A percentile compares a stretch with the other conserved stretches of the same genome.
phyloP scores from a whole-genome alignment of 1,284 basidiomycete species.

The Serendipita sp. region DNA sequence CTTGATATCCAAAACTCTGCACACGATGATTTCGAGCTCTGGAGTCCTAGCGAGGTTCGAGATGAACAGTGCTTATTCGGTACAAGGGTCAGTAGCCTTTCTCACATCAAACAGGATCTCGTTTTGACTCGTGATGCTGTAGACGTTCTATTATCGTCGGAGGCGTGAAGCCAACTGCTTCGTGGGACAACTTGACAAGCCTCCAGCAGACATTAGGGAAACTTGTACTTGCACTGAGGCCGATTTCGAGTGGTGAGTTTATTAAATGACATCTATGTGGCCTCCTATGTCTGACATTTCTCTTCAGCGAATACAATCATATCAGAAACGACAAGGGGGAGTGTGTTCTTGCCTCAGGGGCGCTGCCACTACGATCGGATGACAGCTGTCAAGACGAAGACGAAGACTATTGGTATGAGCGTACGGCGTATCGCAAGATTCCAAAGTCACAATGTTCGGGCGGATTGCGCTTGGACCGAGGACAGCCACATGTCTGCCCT shows the following conservation, averaged over 20 bases:
- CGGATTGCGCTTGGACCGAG: conserved; percentile 59
- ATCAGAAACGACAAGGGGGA: conserved; percentile 49
- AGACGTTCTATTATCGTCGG: conserved; percentile 82
- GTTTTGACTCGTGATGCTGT: conserved; percentile 2
- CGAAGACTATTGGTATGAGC: conserved; percentile 77
- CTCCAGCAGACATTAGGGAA: conserved; percentile 39
- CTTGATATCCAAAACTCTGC: conserved; percentile 56
- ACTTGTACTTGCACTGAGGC: conserved; percentile 58
- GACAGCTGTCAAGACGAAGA: conserved; percentile 43
- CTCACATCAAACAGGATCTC: neutral
- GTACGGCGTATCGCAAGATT: conserved; percentile 79
- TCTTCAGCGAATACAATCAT: conserved; percentile 76
- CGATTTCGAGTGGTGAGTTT: conserved; percentile 83
- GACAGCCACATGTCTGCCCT: conserved; percentile 60
- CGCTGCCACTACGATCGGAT: conserved; percentile 42
- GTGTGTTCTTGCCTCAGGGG: conserved; percentile 64
- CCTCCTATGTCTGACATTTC: neutral
- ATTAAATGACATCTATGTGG: neutral
- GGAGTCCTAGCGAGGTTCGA: conserved; percentile 81
- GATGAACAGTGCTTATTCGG: conserved; percentile 74
- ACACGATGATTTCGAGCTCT: conserved; percentile 85
- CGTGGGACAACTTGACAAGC: conserved; percentile 54
- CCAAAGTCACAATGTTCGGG: conserved; percentile 74
- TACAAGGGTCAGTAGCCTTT: conserved; percentile 40
- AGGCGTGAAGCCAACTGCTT: conserved; percentile 68